Percentiles rank a stretch among this genome's conserved stretches.
phyloP scores from a whole-genome alignment of 2,329 filamentous ascomycete genomes.

The Polytolypa hystricis region DNA sequence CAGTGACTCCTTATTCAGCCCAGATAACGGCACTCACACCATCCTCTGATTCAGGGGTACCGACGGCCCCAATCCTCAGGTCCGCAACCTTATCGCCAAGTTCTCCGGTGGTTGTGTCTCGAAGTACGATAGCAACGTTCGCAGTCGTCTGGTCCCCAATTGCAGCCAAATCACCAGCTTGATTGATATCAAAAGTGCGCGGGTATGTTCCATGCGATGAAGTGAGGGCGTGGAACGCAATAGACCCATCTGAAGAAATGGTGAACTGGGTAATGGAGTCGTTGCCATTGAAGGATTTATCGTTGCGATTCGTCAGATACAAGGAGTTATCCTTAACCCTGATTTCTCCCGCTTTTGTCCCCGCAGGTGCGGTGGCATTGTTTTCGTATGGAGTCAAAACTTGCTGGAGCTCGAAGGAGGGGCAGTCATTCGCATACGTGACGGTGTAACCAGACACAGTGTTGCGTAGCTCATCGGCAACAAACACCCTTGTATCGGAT shows the following conservation, averaged over 20 bases:
- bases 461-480: slow-evolving; percentile 46
- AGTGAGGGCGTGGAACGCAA: slow-evolving; percentile 45
- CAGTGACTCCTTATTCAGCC: background rate
- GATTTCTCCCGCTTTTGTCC: slow-evolving; percentile 47
- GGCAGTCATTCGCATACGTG: slow-evolving; percentile 28
- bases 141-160: slow-evolving; percentile 49
- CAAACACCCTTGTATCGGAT: slow-evolving; percentile 38
- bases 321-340: slow-evolving; percentile 47
- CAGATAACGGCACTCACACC: slow-evolving; percentile 39
- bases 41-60: slow-evolving; percentile 35
- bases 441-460: slow-evolving; percentile 36
- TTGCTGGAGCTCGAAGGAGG: slow-evolving; percentile 37
- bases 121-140: slow-evolving; percentile 47
- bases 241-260: slow-evolving; percentile 43
- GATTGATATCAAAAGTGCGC: slow-evolving; percentile 54
- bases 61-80: slow-evolving; percentile 31
- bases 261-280: slow-evolving; percentile 56
- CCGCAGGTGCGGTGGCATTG: slow-evolving; percentile 32
- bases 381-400: slow-evolving; percentile 38
- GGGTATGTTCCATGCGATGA: slow-evolving; percentile 52
- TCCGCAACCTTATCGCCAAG: slow-evolving; percentile 37
- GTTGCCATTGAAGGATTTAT: slow-evolving; percentile 40
- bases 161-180: slow-evolving; percentile 48
- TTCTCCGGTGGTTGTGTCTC: slow-evolving; percentile 47
- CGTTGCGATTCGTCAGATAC: slow-evolving; percentile 57